These are phyloP conservation scores for Penicillium robsamsonii DNA, from an alignment of 495 filamentous ascomycete species.

Conservation along the genomic window DNA sequence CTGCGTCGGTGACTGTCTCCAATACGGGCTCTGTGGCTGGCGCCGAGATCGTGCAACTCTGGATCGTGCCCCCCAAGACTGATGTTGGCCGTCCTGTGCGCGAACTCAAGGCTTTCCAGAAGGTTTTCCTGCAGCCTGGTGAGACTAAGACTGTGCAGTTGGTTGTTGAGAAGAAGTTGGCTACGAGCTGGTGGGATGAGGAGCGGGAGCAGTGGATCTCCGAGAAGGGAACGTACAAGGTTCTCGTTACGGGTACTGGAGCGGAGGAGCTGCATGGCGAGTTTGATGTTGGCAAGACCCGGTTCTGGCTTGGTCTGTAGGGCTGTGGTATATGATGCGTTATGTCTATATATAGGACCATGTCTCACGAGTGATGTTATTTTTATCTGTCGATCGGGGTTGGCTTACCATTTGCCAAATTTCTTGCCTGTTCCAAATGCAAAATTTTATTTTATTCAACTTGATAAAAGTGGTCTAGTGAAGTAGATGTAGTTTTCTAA, in stretches of 20 bases:
- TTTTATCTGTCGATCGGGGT: slow-evolving; percentile 1
- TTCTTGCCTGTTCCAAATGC: neutral
- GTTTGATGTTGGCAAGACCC: slow-evolving; percentile 55
- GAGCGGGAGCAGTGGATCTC: slow-evolving; percentile 67
- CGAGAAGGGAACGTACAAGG: slow-evolving; percentile 70
- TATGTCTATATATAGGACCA: neutral
- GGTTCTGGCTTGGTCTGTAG: slow-evolving; percentile 54
- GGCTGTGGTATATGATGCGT: neutral
- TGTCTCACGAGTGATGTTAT: slow-evolving; percentile 7
- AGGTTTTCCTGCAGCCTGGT: slow-evolving; percentile 66
- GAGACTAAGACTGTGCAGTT: slow-evolving; percentile 69
- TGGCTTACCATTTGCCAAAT: neutral
- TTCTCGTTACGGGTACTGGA: slow-evolving; percentile 59
- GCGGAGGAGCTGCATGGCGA: slow-evolving; percentile 39
- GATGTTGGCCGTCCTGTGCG: slow-evolving; percentile 66
- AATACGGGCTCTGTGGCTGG: slow-evolving; percentile 66
- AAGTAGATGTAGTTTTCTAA: neutral
- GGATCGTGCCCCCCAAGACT: slow-evolving; percentile 57
- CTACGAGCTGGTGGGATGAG: slow-evolving; percentile 80
- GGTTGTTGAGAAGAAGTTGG: slow-evolving; percentile 65
- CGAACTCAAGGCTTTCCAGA: slow-evolving; percentile 77
- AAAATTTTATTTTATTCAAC: neutral
- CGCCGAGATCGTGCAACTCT: slow-evolving; percentile 78
- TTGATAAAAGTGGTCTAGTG: neutral
- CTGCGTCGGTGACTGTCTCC: slow-evolving; percentile 60